Conservation (phyloP, 164 flowering plant species). For the grape (Vitis vinifera) region DNA sequence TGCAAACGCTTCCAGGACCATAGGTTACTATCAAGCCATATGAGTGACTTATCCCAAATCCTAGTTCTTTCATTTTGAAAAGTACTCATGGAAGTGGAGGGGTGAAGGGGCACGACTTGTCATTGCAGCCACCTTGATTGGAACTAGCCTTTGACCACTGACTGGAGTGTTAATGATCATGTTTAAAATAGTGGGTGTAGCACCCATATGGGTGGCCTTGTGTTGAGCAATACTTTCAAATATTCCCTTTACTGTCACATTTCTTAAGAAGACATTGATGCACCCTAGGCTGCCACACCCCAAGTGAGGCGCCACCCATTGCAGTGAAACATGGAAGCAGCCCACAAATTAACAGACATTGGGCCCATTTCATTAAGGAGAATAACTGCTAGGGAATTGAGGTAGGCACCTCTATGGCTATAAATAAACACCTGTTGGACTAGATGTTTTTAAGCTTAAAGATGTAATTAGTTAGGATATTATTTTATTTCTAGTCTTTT, state of each 20-base stretch:
- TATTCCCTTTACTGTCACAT: conserved; percentile 25
- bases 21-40: conserved; percentile 81
- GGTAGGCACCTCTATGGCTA: conserved; percentile 51
- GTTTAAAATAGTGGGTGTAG: conserved; percentile 43
- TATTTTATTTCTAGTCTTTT: no score
- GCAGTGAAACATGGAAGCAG: conserved; percentile 57
- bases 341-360: conserved; percentile 47
- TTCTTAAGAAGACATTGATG: conserved; percentile 44
- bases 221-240: conserved; percentile 31
- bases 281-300: conserved; percentile 59
- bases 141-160: conserved; percentile 22
- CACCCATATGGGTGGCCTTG: conserved; percentile 47
- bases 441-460: conserved; percentile 14
- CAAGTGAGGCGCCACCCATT: conserved; percentile 65
- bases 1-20: conserved; percentile 48
- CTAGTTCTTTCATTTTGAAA: conserved; percentile 41
- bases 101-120: conserved; percentile 40
- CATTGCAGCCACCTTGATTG: conserved; percentile 37
- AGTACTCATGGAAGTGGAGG: conserved; percentile 36
- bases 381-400: conserved; percentile 41
- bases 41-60: conserved; percentile 40
- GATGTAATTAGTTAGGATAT: no score
- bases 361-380: conserved; percentile 21
- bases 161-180: conserved; percentile 26
- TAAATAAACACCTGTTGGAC: conserved; percentile 54